A percentile compares a stretch with the other conserved stretches of the same genome.
Evolutionary conservation across 2,329 filamentous ascomycete species (phyloP).

Genomic region (Tolypocladium ophioglossoides): DNA sequence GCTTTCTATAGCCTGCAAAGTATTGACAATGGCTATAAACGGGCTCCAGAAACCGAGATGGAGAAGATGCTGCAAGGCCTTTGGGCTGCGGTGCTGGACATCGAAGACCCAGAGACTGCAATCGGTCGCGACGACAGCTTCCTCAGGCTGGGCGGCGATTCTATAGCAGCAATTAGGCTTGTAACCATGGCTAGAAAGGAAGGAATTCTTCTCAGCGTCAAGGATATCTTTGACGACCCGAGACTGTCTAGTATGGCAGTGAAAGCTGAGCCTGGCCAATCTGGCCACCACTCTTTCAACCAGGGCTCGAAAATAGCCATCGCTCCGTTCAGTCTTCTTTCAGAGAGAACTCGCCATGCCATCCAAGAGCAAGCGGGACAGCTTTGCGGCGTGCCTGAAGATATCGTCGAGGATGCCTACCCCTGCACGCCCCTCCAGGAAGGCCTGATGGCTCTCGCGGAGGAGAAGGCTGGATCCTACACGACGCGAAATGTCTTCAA

Average conservation of each 20-base stretch:
- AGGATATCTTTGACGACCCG: neutral
- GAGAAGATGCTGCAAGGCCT: neutral
- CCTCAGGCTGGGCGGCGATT: constrained; percentile 2
- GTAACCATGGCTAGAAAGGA: neutral
- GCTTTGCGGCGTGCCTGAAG: constrained; percentile 1
- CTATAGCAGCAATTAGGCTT: constrained; percentile 11
- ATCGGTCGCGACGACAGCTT: neutral
- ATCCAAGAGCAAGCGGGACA: neutral
- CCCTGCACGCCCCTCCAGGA: constrained; percentile 30
- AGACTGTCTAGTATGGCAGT: neutral
- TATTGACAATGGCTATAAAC: neutral
- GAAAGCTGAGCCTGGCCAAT: neutral
- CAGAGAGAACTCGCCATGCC: neutral
- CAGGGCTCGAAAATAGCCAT: neutral
- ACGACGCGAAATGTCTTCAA: constrained; percentile 18
- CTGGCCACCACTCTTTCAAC: neutral
- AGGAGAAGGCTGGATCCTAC: constrained; percentile 23
- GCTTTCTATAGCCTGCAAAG: neutral
- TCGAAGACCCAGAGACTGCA: neutral
- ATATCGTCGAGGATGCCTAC: constrained; percentile 18
- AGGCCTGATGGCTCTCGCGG: constrained; percentile 25
- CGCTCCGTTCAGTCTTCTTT: neutral
- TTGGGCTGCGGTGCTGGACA: constrained; percentile 3
- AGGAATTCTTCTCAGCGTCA: neutral
- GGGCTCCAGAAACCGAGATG: neutral